A percentile compares a stretch with the other conserved stretches of the same genome.
These are phyloP conservation scores for Glomus cerebriforme DNA, from an alignment of 192 early-diverging fungal species.

Conservation along the genomic window DNA sequence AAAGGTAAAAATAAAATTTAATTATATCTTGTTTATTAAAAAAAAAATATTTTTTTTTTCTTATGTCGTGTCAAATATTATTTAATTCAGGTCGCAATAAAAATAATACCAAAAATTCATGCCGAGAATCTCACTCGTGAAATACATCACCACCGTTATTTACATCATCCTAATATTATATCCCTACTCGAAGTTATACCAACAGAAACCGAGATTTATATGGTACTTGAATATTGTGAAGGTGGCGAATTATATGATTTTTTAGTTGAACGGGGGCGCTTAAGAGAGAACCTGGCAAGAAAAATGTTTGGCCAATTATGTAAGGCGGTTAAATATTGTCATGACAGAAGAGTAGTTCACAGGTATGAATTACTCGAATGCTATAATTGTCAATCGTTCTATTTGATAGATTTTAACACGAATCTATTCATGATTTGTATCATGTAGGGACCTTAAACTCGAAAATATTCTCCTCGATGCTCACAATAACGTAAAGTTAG, in stretches of 20 bases:
- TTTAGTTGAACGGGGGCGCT: conserved; percentile 43
- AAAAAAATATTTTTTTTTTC: neutral
- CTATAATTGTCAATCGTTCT: neutral
- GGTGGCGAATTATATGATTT: conserved; percentile 67
- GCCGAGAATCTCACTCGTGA: conserved; percentile 60
- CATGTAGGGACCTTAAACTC: conserved; percentile 58
- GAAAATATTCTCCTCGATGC: conserved; percentile 62
- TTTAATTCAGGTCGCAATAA: conserved; percentile 55
- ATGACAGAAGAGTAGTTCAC: conserved; percentile 57
- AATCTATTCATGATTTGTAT: neutral
- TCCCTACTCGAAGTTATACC: conserved; percentile 76
- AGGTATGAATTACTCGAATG: conserved; percentile 28
- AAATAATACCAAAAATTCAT: conserved; percentile 62
- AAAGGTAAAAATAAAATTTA: conserved; percentile 12
- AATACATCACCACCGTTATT: conserved; percentile 65
- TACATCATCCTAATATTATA: conserved; percentile 79
- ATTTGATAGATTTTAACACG: neutral
- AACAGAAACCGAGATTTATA: conserved; percentile 74
- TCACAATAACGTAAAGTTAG: conserved; percentile 60
- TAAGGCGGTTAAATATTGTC: conserved; percentile 54
- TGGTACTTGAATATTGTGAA: conserved; percentile 78
- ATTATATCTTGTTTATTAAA: no score
- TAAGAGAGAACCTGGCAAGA: conserved; percentile 45
- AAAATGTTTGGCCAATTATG: conserved; percentile 54
- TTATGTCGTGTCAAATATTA: no score